Evolutionary conservation across 108 stramenopile genomes (phyloP), one percentile per base, ranked within the genome.

Genomic region (Stephanodiscus minutulus): DNA sequence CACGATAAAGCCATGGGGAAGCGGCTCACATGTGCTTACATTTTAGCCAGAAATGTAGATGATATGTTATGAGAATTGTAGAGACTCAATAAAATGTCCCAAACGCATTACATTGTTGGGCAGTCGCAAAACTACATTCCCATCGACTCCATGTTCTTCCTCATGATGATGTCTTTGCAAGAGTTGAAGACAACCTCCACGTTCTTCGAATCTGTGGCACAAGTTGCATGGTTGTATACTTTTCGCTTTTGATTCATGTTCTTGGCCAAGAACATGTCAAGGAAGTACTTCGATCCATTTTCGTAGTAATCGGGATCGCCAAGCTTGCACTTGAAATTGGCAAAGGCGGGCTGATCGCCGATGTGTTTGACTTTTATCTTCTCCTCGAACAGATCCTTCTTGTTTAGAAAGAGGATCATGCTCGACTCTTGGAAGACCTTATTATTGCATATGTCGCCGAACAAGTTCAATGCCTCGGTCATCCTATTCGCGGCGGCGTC

Each of bases 301-400:
- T 86, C 86, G 82, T 89, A 94, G 33, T 86, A 84, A 70, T 96
- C 94, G 64, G 85, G 87, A 67, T 96, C 93, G 28, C 85, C 76
- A 25, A 85, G 72, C 35, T 87, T 85, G 28, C 88, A 87, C 25
- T 70, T 68, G 79, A 93, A 96, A 54, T 91, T 85, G 28, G 83
- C 55, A 76, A 97, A 94, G 5, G 89, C 84, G 54, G 85, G 87
- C 47, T 86, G 84, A 21, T 82, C 80, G 20, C 78, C 87, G 64
- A 96, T 92, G 60, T 91, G 87, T 28, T 81, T 83, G 33, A 86
- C 82, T 55, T 87, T 86, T 36, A 99, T 94, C 71, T 98, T 99
- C 71, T 97, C 97, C 39, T 90, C 96, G 75, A 97, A 99, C 21
- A 99, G 76, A 79, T 99, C 99, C 84, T 95, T 96, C 85, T 99